Evolutionary conservation across 495 filamentous ascomycete genomes (phyloP), one percentile per base, ranked within the genome.

Genomic region (Astrocystis sublimbata): DNA sequence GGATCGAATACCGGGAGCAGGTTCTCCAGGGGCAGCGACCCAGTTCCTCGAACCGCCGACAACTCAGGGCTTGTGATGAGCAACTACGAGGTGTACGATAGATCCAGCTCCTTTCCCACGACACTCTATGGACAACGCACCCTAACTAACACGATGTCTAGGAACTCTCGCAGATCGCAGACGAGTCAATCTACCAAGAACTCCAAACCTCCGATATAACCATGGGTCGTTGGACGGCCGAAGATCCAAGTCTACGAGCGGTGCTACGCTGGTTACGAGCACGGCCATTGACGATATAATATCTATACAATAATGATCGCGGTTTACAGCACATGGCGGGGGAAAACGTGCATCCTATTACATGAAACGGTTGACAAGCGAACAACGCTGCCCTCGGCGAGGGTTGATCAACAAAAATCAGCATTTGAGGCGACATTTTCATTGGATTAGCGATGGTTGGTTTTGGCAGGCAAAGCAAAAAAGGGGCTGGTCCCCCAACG

Each of bases 141-240:
- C 26, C 13, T 35, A 35, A 21, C 71, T 72, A 59, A 69, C 62
- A 58, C 19, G 28, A 13, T n/a, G 49, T 58, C 7, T 66, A 92
- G 86, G 90, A 92, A 65, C 79, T 92, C 33, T 80, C 82, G 7
- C 79, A 77, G 45, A 81, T 92, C 71, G 89, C 86, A 24, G 87
- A 92, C 61, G 83, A 90, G 56, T 70, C 81, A 46, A 80, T 92
- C 62, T 82, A 88, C 66, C 74, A 83, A 58, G 85, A 88, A 57
- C 83, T 93, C 50, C 83, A 84, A 43, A 74, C 76, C 24, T 84
- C 84, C 23, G 90, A 93, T 68, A 70, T 81, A 52, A 76, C 80
- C 63, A 85, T 88, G 77, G 87, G 87, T 53, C 84, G 87, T 77
- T 93, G 89, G 89, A 86, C 87, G 60, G 75, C 78, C 47, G 90